Base-by-base conservation (phyloP, 2,329 filamentous ascomycete species). In the Fusarium ambrosium region DNA sequence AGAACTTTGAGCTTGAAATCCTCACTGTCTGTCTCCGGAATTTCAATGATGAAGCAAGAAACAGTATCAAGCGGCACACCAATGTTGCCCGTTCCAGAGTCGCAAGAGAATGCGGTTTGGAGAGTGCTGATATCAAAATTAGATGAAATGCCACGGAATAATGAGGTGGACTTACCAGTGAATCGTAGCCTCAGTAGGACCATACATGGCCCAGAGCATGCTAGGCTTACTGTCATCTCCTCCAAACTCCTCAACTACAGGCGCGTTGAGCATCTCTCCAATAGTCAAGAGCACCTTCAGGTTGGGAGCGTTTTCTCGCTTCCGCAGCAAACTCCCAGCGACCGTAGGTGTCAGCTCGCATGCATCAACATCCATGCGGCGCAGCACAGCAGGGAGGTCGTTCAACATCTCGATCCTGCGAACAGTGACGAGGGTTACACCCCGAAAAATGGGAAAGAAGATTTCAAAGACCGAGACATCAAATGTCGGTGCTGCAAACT, bases 391-490 rank as follows among this genome's bases (percentile, higher is more conserved):
- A 1, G 93, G 91, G 24, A 98, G 88, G 79, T 98, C 91, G 71
- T 93, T 90, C 48, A 98, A 86, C 86, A 98, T 90, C 37, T 89
- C 86, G 59, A 87, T 86, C 32, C 95, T 90, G 66, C 91, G 88
- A 74, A 92, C 94, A 65, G 90, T 89, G 58, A 96, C 90, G 3
- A 98, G 85, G 0, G 94, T 97, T 24, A 86, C 86, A 3, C 93
- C 93, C 67, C 94, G 88, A 71, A 92, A 92, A 18, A 95, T 85
- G 0, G 95, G 93, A 74, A 98, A 98, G 86, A 98, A 98, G 8
- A 97, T 95, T 80, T 98, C 95, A 80, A 98, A 98, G 7, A 98
- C 92, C 0, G 94, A 97, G 9, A 98, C 95, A 82, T 98, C 95
- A 80, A 98, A 98, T 0, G 95, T 98, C 1, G 95, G 94, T 4